phyloP scores from a whole-genome alignment of 2,329 filamentous ascomycete species.

The Penicillium sp. region DNA sequence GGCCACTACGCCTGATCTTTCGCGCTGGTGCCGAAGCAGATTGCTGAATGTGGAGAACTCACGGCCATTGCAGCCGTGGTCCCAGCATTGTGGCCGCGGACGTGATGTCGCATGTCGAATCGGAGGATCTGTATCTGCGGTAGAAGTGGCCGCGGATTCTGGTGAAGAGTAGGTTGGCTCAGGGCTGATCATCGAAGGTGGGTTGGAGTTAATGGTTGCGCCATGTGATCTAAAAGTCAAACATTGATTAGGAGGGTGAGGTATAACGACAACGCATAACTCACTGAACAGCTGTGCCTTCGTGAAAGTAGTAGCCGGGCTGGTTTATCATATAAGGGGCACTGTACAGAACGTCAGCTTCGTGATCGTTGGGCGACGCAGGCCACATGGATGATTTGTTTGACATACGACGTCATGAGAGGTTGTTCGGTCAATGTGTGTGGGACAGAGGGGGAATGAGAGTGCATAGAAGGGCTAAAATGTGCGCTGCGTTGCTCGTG shows the following conservation, averaged over 20 bases:
- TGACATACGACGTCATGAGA: slow-evolving; percentile 22
- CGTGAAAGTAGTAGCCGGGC: slow-evolving; percentile 36
- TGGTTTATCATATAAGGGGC: slow-evolving; percentile 37
- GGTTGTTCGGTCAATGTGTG: slow-evolving; percentile 15
- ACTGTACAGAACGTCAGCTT: slow-evolving; percentile 22
- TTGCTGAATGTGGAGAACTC: slow-evolving; percentile 98
- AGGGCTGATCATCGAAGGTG: slow-evolving; percentile 24
- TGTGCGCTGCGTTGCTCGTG: slow-evolving; percentile 13
- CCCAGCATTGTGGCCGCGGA: slow-evolving; percentile 96
- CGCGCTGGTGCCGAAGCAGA: slow-evolving; percentile 84
- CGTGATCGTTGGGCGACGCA: not conserved
- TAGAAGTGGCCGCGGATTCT: slow-evolving; percentile 21
- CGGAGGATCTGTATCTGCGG: slow-evolving; percentile 46
- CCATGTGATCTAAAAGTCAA: slow-evolving; percentile 20
- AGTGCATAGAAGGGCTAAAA: slow-evolving; percentile 15
- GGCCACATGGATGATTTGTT: not conserved
- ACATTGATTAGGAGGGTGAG: not conserved
- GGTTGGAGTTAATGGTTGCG: slow-evolving; percentile 28
- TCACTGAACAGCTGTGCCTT: slow-evolving; percentile 33
- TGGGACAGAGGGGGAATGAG: slow-evolving; percentile 10
- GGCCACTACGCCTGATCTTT: slow-evolving; percentile 87
- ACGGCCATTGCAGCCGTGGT: slow-evolving; percentile 92
- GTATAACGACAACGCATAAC: slow-evolving; percentile 4
- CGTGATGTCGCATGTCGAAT: slow-evolving; percentile 73
- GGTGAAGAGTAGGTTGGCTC: slow-evolving; percentile 32